A percentile compares a stretch with the other conserved stretches of the same genome.
phyloP scores from a whole-genome alignment of 1,139 yeast species.

The Candida sojae region DNA sequence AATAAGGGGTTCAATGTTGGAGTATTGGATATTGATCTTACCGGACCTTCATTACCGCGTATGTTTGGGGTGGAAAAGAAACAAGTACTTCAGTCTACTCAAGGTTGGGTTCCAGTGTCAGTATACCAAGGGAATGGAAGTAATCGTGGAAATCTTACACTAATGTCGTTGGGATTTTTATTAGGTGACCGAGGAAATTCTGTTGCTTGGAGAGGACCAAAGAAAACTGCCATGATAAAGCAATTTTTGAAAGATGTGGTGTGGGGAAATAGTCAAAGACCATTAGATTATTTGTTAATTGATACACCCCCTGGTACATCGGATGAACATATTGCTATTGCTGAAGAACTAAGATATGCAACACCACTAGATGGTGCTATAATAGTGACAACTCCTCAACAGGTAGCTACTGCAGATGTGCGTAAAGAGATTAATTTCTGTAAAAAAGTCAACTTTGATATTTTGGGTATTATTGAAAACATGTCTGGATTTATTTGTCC shows the following conservation, averaged over 20 bases:
- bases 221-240: constrained; percentile 95
- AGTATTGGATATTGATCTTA: constrained; percentile 88
- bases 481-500: constrained; percentile 61
- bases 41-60: constrained; percentile 96
- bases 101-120: constrained; percentile 91
- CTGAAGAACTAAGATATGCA: constrained; percentile 76
- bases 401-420: constrained; percentile 57
- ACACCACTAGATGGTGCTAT: constrained; percentile 50
- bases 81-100: constrained; percentile 78
- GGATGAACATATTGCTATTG: constrained; percentile 96
- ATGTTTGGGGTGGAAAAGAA: constrained; percentile 88
- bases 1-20: constrained; percentile 79
- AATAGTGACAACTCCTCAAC: constrained; percentile 52
- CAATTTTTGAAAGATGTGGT: constrained; percentile 89
- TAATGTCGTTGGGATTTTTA: constrained; percentile 92
- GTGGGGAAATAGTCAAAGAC: constrained; percentile 67
- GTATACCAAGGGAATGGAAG: constrained; percentile 32
- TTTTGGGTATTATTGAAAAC: constrained; percentile 47
- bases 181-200: constrained; percentile 82
- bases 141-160: constrained; percentile 42
- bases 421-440: constrained; percentile 52
- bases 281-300: constrained; percentile 76
- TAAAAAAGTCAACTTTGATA: constrained; percentile 42
- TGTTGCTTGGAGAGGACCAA: constrained; percentile 98
- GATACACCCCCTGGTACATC: constrained; percentile 99